Evolutionary conservation across 2,329 filamentous ascomycete genomes (phyloP).

Genomic region (Fusarium palustre): DNA sequence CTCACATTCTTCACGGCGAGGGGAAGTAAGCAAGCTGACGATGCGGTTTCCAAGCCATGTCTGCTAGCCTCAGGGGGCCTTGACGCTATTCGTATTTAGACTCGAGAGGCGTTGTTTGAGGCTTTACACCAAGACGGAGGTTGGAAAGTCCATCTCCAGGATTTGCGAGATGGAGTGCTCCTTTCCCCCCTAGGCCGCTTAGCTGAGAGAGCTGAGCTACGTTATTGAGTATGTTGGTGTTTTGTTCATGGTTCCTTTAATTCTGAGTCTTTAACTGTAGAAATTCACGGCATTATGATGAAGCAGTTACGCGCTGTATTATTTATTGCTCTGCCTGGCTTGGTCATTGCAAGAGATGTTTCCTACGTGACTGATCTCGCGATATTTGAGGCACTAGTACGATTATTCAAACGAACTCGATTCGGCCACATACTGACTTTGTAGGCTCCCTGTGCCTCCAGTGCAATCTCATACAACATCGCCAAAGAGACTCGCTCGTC

Average conservation of each 20-base stretch:
- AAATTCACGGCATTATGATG: conserved; percentile 24
- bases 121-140: conserved; percentile 22
- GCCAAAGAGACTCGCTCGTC: conserved; percentile 56
- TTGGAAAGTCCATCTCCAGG: conserved; percentile 21
- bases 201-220: not conserved
- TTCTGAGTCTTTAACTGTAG: not conserved
- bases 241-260: conserved; percentile 4
- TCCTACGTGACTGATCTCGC: conserved; percentile 60
- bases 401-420: conserved; percentile 4
- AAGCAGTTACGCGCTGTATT: conserved; percentile 39
- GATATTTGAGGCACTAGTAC: conserved; percentile 57
- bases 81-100: conserved; percentile 33
- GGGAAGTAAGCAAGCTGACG: conserved; percentile 22
- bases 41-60: conserved; percentile 39
- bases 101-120: conserved; percentile 32
- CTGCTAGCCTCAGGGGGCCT: conserved; percentile 45
- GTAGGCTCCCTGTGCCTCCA: conserved; percentile 64
- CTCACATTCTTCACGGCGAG: conserved; percentile 5
- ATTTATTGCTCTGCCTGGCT: conserved; percentile 10
- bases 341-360: conserved; percentile 43
- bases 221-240: conserved; percentile 13
- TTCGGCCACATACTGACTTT: conserved; percentile 4
- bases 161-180: conserved; percentile 15
- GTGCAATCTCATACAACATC: conserved; percentile 59
- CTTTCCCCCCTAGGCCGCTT: conserved; percentile 3